Base-by-base conservation (phyloP, 305 asterid genomes). In the Ajuga reptans region DNA sequence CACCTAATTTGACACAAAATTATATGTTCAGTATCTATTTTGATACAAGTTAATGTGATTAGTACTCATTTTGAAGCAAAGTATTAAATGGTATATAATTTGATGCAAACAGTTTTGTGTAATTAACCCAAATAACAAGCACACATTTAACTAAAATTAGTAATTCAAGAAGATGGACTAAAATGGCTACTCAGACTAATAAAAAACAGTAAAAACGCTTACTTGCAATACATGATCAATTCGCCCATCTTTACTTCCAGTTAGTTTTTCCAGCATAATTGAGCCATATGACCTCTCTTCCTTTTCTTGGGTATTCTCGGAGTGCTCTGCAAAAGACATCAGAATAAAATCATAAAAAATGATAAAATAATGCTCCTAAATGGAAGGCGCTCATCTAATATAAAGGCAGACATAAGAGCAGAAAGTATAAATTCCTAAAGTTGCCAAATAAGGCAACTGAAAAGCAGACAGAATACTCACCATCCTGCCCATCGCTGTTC, bases 151-250 rank as follows among this genome's bases (percentile, higher is more conserved):
- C 37, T 56, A 36, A 24, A 58, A 39, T 41, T 43, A 58, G 16
- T 37, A 52, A 21, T 27, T 24, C 46, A 66, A 6, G 46, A 27
- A 62, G 57, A 55, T 52, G 47, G 21, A 62, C 17, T 46, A 41
- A 11, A 36, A 69, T 21, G 66, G 52, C 59, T 10, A 43, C 15
- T 60, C 46, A 34, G 58, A 43, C 55, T 27, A 37, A 62, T 67
- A 17, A 42, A 45, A 49, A 27, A 76, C 6, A 55, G 71, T 5
- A 12, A 66, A 70, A 8, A 42, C 16, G 64, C 88, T 8, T 87
- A 92, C 98, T 80, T 93, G 99, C 76, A 93, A 80, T 52, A 85
- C 86, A 80, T 93, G 96, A 83, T 93, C 99, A 49, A 93, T 66
- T 58, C 96, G 85, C 15, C 96, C 99, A 29, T 81, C 90, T 79